These are phyloP conservation scores for Leishmania arabica DNA, from an alignment of 208 protist species.

Conservation along the genomic window DNA sequence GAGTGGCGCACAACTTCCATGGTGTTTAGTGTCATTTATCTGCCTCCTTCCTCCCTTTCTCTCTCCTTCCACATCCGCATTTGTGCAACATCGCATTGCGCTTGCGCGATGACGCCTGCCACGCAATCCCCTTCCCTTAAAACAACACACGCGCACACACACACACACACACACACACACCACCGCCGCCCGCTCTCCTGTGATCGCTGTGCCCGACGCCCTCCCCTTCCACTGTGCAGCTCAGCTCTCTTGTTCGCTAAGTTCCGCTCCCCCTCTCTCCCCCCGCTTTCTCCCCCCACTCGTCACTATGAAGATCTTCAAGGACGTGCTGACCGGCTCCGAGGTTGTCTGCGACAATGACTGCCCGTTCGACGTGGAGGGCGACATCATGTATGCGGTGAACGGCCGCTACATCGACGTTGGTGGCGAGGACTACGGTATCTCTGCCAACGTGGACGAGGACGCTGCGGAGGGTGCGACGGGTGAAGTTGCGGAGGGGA, in stretches of 20 bases:
- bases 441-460: constrained; percentile 91
- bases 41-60: neutral
- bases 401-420: constrained; percentile 88
- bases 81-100: neutral
- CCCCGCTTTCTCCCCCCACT: neutral
- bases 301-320: constrained; percentile 87
- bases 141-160: neutral
- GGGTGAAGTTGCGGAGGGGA: constrained; percentile 78
- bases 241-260: constrained; percentile 9
- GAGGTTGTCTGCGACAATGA: constrained; percentile 94
- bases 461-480: constrained; percentile 85
- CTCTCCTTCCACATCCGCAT: neutral
- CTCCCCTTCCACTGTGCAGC: constrained; percentile 7
- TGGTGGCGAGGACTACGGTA: constrained; percentile 90
- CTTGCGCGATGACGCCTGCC: neutral
- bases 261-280: neutral
- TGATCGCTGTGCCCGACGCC: neutral
- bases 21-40: neutral
- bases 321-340: constrained; percentile 84
- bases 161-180: neutral
- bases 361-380: constrained; percentile 71
- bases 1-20: neutral
- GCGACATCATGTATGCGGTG: constrained; percentile 85
- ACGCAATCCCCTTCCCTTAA: too few relatives aligned
- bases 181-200: neutral